Base-by-base conservation (phyloP, 2,329 filamentous ascomycete genomes). In the Xylariaceae sp. region DNA sequence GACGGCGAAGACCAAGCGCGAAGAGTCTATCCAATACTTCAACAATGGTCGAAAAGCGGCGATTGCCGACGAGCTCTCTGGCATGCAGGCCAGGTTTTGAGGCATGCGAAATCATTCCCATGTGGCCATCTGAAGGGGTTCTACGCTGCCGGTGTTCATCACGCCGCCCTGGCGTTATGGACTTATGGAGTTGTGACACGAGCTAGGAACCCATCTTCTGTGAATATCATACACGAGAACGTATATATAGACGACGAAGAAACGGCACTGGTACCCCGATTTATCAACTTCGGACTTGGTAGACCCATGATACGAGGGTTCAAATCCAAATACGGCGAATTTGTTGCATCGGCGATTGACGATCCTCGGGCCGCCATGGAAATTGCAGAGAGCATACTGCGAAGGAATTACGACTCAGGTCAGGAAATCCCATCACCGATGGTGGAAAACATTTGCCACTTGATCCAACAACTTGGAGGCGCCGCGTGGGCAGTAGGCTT, bases 101-200 rank as follows among this genome's bases (percentile, higher is more conserved):
- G 82, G 7, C 76, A 79, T 38, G 84, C 82, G 2, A 78, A 76
- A 58, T 52, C 68, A 42, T 77, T 84, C 42, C 75, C 80, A 0
- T 63, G 69, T 1, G 73, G 75, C 0, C 72, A 77, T 11, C 65
- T 88, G 3, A 78, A 81, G 39, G 82, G 85, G 54, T 88, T 89
- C 62, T 80, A 82, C 53, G 83, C 85, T 0, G 79, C 89, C 6
- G 82, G 80, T 0, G 76, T 88, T 0, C 86, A 88, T 61, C 85
- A 89, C 61, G 84, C 83, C 4, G 76, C 78, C 11, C 70, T 90
- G 5, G 80, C 81, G 0, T 70, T 89, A 38, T 90, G 87, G 87
- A 78, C 79, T 0, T 87, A 85, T 56, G 83, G 84, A 1, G 78
- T 88, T 0, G 72, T 84, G 6, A 73, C 69, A 17, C 67, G 70